Base-by-base conservation (phyloP, 441 rosid genomes). In the Isatis lusitanica region DNA sequence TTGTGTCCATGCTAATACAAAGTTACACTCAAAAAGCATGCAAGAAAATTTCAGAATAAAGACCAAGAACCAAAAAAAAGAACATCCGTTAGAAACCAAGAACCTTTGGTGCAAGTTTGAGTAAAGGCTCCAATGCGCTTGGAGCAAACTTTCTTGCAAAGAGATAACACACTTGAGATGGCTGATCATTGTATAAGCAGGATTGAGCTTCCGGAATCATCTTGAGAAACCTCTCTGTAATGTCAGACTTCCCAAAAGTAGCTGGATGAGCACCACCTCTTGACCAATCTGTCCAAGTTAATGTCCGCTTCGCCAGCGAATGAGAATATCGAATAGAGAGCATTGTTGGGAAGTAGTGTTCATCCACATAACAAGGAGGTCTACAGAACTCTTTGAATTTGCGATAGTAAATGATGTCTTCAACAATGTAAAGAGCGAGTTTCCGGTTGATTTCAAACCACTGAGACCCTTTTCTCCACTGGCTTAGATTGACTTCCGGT, bases 401-500 rank as follows among this genome's bases (percentile, higher is more conserved):
- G 2, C 83, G 88, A 67, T 92, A 85, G 80, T 83, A 94, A 9
- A 44, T 74, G 58, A 58, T 48, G 77, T 94, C 97, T 66, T 70
- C 77, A 26, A 94, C 58, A 50, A 92, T 86, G 13, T 70, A 63
- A 6, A 84, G 11, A 38, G 96, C 97, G 0, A 94, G 86, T 66
- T 67, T 71, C 8, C 97, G 69, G 67, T 89, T 83, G 13, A 90
- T 85, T 83, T 92, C 94, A 64, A 94, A 92, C 97, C 97, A 94
- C 62, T 94, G 98, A 61, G 98, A 81, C 46, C 98, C 97, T 80
- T 94, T 92, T 4, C 91, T 93, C 98, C 98, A 94, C 55, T 92
- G 91, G 72, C 71, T 68, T n/a, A 89, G 81, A 3, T 65, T 82
- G 58, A 94, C 93, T 75, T 83, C 91, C 0, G 97, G 96, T 51